A percentile compares a stretch with the other conserved stretches of the same genome.
Conservation (phyloP, 2,329 filamentous ascomycete genomes). For the Penicillium sumatraense region DNA sequence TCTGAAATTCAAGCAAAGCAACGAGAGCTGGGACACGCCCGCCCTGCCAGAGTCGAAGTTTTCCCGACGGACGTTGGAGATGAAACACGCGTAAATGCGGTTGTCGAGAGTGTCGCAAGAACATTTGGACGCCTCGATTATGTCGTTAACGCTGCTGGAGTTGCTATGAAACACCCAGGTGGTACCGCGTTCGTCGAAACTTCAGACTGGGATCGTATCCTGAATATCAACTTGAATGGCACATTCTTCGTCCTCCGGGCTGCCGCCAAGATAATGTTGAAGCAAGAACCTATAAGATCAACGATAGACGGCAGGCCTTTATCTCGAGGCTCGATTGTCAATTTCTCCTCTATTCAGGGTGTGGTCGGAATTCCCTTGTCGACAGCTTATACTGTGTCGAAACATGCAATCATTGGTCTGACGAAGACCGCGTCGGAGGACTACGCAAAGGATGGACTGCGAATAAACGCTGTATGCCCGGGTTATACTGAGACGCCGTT, state of each 20-base stretch:
- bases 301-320: slow-evolving; percentile 37
- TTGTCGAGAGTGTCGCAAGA: slow-evolving; percentile 10
- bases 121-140: slow-evolving; percentile 24
- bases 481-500: slow-evolving; percentile 80
- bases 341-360: slow-evolving; percentile 45
- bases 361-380: slow-evolving; percentile 46
- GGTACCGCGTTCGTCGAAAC: slow-evolving; percentile 26
- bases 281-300: slow-evolving; percentile 47
- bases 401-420: slow-evolving; percentile 49
- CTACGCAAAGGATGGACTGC: slow-evolving; percentile 44
- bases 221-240: slow-evolving; percentile 51
- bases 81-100: slow-evolving; percentile 17
- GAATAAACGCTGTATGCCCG: slow-evolving; percentile 81
- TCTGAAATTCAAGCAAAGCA: slow-evolving; percentile 17
- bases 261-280: slow-evolving; percentile 49
- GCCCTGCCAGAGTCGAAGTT: slow-evolving; percentile 11
- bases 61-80: slow-evolving; percentile 19
- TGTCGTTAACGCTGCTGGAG: slow-evolving; percentile 23
- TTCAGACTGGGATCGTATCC: slow-evolving; percentile 45
- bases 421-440: slow-evolving; percentile 50
- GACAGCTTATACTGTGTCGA: slow-evolving; percentile 40
- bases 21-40: slow-evolving; percentile 2
- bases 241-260: slow-evolving; percentile 49
- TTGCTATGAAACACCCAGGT: slow-evolving; percentile 31
- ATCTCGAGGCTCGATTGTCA: slow-evolving; percentile 40